Evolutionary conservation across 441 rosid genomes (phyloP), one percentile per base, ranked within the genome.

Genomic region (Mallotus repandus): DNA sequence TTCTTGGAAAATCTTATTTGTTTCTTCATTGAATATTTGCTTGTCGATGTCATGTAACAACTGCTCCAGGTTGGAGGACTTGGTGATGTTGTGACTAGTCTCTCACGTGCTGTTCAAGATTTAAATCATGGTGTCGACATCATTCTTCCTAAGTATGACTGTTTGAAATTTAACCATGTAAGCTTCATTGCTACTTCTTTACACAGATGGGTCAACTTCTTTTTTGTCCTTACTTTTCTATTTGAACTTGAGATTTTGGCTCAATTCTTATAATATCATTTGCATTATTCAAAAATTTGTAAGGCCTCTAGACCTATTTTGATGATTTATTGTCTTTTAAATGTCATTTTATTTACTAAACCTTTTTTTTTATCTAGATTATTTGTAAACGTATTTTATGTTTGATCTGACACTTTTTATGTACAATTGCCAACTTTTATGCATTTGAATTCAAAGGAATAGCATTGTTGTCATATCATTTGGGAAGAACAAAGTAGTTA

Each of bases 51-150:
- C 52, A 18, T 73, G 46, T 57, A 66, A 74, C 68, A 70, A 78
- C 52, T 82, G 46, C 63, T 85, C 85, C 87, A 93, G 99, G 97
- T 96, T 78, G 99, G 99, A 80, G 99, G 99, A 66, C 85, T 96
- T 57, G 99, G 98, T 73, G 98, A 96, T 84, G 97, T 96, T 13
- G 95, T 96, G 78, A 96, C 98, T 77, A 88, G 99, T 86, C 91
- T 96, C 63, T 96, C 99, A 69, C 99, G 97, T 78, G 97, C 99
- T 76, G 89, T 96, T 83, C 98, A 93, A 86, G 98, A 93, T 63
- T 78, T 93, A 81, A 89, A 91, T 78, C 98, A 93, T 84, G 90
- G 79, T 71, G 97, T 96, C 22, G 91, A 93, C 78, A 82, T 96
- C 75, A 84, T 96, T 81, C 87, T 96, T 67, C 98, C 98, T 52